Evolutionary conservation across 2,329 filamentous ascomycete genomes (phyloP), one percentile per base, ranked within the genome.

Genomic region (Cryphonectria parasitica): DNA sequence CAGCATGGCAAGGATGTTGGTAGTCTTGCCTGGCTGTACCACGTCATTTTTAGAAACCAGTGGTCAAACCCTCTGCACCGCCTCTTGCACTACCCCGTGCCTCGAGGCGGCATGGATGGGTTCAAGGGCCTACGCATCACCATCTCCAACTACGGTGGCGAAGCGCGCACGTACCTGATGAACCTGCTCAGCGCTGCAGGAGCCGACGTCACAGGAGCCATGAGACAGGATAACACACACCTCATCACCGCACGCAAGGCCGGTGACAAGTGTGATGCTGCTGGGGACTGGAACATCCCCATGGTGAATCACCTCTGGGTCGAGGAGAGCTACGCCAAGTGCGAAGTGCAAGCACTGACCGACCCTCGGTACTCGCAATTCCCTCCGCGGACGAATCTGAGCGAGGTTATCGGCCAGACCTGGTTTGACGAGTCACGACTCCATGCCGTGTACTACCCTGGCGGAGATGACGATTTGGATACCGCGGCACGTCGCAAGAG

Each of bases 281-380:
- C 96, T 0, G 88, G 89, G 72, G 96, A 98, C 81, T 99, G 96
- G 96, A 91, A 92, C 67, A 91, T 98, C 68, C 84, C 94, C 69
- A 91, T 97, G 76, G 85, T 97, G 76, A 99, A 98, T 79, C 96
- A 99, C 78, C 86, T 99, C 0, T 99, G 96, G 96, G 87, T 99
- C 62, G 96, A 99, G 80, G 96, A 99, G 78, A 97, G 94, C 80
- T 99, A 98, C 78, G 94, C 95, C 1, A 94, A 92, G 78, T 97
- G 94, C 83, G 87, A 92, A 77, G 83, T 91, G 70, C 91, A 93
- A 78, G 88, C 89, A 0, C 82, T 95, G 31, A 91, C 92, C 4
- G 88, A 92, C 66, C 84, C 87, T 11, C 91, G 91, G 73, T 99
- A 97, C 78, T 93, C 88, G 0, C 91, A 94, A 77, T 99, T 98